Percentiles rank a stretch among this genome's conserved stretches.
Evolutionary conservation across 306 rosid genomes (phyloP).

Genomic region (Fragaria vesca): DNA sequence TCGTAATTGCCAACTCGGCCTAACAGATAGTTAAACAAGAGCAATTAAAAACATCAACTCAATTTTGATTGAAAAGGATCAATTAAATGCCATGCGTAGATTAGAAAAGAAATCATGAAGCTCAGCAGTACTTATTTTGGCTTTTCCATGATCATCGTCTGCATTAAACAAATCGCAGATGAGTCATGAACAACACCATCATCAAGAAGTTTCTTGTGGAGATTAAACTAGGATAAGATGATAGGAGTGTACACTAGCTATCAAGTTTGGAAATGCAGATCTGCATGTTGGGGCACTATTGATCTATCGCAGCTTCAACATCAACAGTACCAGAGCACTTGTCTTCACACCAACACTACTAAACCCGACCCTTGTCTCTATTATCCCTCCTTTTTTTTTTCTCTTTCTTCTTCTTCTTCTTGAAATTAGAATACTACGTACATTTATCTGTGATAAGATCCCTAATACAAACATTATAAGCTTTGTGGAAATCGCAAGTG

Average conservation of each 20-base stretch:
- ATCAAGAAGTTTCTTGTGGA: not conserved
- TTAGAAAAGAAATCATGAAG: conserved; percentile 6
- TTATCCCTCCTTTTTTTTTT: not conserved
- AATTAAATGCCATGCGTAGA: not conserved
- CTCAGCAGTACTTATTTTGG: not conserved
- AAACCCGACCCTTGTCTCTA: not conserved
- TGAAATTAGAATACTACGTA: not conserved
- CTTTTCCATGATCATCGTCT: not conserved
- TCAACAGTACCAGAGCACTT: not conserved
- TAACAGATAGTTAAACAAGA: not conserved
- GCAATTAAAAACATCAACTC: not conserved
- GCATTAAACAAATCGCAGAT: conserved; percentile 3
- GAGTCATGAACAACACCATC: not conserved
- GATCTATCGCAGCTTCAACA: not conserved
- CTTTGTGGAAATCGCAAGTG: conserved; percentile 16
- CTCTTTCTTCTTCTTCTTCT: not conserved
- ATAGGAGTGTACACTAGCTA: not conserved
- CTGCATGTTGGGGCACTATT: not conserved
- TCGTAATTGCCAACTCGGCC: not conserved
- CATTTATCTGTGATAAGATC: not conserved
- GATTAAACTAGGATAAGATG: not conserved
- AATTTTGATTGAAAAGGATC: not conserved
- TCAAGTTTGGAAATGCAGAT: not conserved
- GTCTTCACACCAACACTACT: not conserved
- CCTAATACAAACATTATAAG: not conserved